Percentiles rank a stretch among this genome's conserved stretches.
phyloP scores from a whole-genome alignment of 2,329 filamentous ascomycete genomes.

The Penicillium oxalicum region DNA sequence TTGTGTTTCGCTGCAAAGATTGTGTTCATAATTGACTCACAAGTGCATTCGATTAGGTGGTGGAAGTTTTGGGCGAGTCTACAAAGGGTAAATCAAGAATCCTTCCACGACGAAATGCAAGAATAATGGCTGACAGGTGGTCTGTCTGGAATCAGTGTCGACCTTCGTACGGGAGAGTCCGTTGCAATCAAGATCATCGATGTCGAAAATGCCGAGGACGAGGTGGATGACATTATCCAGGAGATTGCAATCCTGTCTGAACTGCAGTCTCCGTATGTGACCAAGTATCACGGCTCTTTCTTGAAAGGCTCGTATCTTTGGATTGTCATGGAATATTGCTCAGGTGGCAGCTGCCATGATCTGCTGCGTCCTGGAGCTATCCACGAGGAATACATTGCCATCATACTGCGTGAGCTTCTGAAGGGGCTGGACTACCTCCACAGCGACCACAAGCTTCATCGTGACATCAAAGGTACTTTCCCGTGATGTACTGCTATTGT shows the following conservation, averaged over 20 bases:
- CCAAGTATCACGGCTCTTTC: constrained; percentile 95
- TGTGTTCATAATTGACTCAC: background rate
- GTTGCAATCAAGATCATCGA: constrained; percentile 99
- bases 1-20: background rate
- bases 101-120: background rate
- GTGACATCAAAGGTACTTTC: constrained; percentile 82
- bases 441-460: constrained; percentile 88
- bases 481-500: background rate
- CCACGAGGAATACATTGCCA: constrained; percentile 91
- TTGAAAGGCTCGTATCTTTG: constrained; percentile 93
- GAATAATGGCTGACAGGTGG: background rate
- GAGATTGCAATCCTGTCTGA: constrained; percentile 97
- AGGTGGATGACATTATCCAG: constrained; percentile 98
- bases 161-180: constrained; percentile 85
- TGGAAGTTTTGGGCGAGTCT: constrained; percentile 97
- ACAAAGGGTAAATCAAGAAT: constrained; percentile 67
- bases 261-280: constrained; percentile 91
- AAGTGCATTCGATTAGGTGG: constrained; percentile 55
- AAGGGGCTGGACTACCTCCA: constrained; percentile 90
- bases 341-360: constrained; percentile 91
- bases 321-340: constrained; percentile 99
- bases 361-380: constrained; percentile 90
- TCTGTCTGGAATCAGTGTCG: constrained; percentile 54
- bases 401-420: constrained; percentile 84
- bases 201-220: constrained; percentile 97